phyloP scores from a whole-genome alignment of 441 rosid genomes.

The Gossypium gossypioides region DNA sequence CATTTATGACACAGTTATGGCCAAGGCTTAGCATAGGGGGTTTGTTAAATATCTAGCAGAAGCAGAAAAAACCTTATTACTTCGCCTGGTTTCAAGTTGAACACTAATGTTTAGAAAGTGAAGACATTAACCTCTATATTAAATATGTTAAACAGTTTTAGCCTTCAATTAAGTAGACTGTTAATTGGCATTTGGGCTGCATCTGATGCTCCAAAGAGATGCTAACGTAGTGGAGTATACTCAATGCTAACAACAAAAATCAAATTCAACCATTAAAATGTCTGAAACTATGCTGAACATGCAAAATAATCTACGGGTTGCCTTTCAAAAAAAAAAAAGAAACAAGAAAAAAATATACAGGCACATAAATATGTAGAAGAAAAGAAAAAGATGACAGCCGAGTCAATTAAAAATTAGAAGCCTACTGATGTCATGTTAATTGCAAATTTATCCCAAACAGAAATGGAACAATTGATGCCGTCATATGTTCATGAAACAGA shows the following conservation, averaged over 20 bases:
- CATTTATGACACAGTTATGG: neutral
- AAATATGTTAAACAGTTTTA: neutral
- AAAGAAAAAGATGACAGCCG: neutral
- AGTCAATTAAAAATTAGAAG: neutral
- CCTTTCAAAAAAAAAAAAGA: neutral
- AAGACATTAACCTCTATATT: neutral
- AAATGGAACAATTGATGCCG: neutral
- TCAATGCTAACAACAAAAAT: neutral
- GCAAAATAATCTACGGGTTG: neutral
- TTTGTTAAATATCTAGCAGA: neutral
- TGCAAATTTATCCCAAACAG: neutral
- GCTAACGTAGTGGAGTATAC: neutral
- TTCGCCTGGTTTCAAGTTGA: neutral
- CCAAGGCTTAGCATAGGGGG: neutral
- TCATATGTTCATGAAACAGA: neutral
- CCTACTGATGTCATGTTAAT: neutral
- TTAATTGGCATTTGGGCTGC: neutral
- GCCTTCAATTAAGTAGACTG: neutral
- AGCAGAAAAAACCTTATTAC: neutral
- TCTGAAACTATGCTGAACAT: neutral
- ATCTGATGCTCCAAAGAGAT: neutral
- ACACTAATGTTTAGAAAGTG: neutral
- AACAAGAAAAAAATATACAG: neutral
- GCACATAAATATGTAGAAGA: neutral
- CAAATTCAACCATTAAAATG: neutral